phyloP scores from a whole-genome alignment of 345 rosid genomes.

The Toxicodendron radicans region DNA sequence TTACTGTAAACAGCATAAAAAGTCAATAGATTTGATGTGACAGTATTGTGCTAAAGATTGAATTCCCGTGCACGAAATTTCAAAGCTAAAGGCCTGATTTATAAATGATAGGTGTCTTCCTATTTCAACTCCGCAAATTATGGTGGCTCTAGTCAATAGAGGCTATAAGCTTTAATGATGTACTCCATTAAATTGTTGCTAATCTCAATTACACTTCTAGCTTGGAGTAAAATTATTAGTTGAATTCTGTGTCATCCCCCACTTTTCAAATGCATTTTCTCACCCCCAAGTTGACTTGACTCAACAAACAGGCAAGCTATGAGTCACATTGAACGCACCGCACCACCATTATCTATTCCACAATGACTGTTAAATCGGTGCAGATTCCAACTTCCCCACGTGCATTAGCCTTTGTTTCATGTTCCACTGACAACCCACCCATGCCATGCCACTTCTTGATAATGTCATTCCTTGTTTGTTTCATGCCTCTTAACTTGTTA shows the following conservation, averaged over 20 bases:
- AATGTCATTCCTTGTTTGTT: too few species aligned
- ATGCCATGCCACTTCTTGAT: too few species aligned
- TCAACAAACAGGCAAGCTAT: too few species aligned
- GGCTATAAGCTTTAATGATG: neutral
- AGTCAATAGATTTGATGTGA: too few species aligned
- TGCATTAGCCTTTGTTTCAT: neutral
- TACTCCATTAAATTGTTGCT: neutral
- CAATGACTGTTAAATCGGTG: too few species aligned
- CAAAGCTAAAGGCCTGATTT: neutral
- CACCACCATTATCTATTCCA: too few species aligned
- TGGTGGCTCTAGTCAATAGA: neutral
- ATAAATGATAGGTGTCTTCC: too few species aligned
- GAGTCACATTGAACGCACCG: too few species aligned
- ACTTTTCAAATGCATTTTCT: neutral
- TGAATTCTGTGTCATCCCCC: neutral
- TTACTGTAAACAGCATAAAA: too few species aligned
- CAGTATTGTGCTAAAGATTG: too few species aligned
- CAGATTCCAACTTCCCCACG: neutral
- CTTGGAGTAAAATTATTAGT: neutral
- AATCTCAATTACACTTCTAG: neutral
- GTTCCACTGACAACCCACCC: neutral
- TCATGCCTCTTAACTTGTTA: too few species aligned
- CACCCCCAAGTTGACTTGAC: neutral
- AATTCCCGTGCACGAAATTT: accelerated
- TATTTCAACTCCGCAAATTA: too few species aligned